These are phyloP conservation scores for Castanospermum australe DNA, from an alignment of 306 rosid species.

Conservation along the genomic window DNA sequence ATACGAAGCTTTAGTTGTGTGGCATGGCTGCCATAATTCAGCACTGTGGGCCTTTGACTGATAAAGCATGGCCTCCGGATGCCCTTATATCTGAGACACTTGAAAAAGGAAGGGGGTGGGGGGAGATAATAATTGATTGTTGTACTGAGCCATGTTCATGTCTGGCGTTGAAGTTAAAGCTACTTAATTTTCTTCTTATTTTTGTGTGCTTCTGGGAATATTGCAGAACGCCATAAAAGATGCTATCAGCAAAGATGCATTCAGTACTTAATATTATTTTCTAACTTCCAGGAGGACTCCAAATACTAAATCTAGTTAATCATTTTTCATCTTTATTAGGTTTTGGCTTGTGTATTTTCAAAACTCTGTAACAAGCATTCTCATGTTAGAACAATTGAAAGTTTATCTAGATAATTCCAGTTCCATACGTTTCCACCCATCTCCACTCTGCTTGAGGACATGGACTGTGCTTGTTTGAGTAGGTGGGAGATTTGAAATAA, in stretches of 20 bases:
- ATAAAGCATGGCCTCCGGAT: not conserved
- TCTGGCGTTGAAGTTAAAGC: not conserved
- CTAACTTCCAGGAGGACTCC: not conserved
- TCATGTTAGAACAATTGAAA: not conserved
- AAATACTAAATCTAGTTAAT: not conserved
- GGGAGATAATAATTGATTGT: not conserved
- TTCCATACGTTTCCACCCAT: not conserved
- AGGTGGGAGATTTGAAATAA: not conserved
- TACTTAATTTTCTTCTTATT: not conserved
- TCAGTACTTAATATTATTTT: not conserved
- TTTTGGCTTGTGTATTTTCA: not conserved
- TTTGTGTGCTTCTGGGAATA: not conserved
- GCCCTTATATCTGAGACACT: not conserved
- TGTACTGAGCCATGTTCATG: not conserved
- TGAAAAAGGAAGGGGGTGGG: not conserved
- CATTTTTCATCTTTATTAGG: not conserved
- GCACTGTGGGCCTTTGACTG: conserved; percentile 18
- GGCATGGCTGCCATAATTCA: not conserved
- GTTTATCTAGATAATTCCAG: not conserved
- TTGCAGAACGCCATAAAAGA: not conserved
- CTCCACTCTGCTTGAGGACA: not conserved
- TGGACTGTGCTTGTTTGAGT: not conserved
- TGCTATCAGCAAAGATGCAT: not conserved
- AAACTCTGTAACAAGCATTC: not conserved
- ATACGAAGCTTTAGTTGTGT: not conserved